Percentiles rank a stretch among this genome's conserved stretches.
phyloP scores from a whole-genome alignment of 176 grass and related monocot genomes.

The Phoenix dactylifera region DNA sequence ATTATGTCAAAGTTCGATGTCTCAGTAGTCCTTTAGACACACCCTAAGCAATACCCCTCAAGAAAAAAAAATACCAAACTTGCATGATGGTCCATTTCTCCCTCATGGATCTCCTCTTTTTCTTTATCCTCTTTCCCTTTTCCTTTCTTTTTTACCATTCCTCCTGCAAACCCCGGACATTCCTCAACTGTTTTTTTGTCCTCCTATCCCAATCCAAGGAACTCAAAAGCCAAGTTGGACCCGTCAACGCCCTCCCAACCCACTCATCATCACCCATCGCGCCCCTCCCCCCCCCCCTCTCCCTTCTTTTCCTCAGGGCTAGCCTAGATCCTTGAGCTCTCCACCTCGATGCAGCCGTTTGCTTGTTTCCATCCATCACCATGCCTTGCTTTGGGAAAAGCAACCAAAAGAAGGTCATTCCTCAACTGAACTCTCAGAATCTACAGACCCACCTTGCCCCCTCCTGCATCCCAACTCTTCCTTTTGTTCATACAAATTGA shows the following conservation, averaged over 20 bases:
- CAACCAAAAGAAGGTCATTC: slow-evolving; percentile 25
- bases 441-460: background rate
- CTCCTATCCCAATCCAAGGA: slow-evolving; percentile 26
- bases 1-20: background rate
- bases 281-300: background rate
- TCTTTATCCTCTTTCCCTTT: slow-evolving; percentile 16
- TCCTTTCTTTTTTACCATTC: slow-evolving; percentile 24
- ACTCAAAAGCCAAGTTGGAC: slow-evolving; percentile 65
- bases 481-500: background rate
- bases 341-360: slow-evolving; percentile 35
- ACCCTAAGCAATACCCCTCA: slow-evolving; percentile 19
- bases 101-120: slow-evolving; percentile 2
- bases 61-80: slow-evolving; percentile 61
- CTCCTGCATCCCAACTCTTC: background rate
- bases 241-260: slow-evolving; percentile 37
- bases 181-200: slow-evolving; percentile 59
- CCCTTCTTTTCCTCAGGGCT: slow-evolving; percentile 11
- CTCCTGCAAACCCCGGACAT: slow-evolving; percentile 61
- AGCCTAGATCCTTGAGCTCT: slow-evolving; percentile 20
- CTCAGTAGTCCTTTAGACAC: background rate
- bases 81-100: slow-evolving; percentile 45
- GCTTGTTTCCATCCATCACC: slow-evolving; percentile 45
- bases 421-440: slow-evolving; percentile 18
- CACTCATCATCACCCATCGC: slow-evolving; percentile 17
- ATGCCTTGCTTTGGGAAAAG: slow-evolving; percentile 47